phyloP scores from a whole-genome alignment of 768 basidiomycete genomes.

The Mycena metata region DNA sequence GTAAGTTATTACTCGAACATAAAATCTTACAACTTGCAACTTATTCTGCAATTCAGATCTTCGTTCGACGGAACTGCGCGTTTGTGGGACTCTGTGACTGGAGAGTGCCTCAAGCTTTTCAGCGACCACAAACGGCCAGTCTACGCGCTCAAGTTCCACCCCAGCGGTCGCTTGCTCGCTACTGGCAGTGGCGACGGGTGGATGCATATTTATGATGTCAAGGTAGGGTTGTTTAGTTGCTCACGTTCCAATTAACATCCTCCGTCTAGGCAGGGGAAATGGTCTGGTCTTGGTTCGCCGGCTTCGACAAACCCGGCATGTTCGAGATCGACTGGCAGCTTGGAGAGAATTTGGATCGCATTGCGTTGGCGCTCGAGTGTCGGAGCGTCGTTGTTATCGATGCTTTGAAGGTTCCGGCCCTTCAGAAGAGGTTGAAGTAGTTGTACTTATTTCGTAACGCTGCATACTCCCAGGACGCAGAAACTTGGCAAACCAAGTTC shows the following conservation, averaged over 20 bases:
- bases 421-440: slow-evolving; percentile 31
- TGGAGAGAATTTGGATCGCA: slow-evolving; percentile 64
- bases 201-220: slow-evolving; percentile 77
- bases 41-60: slow-evolving; percentile 57
- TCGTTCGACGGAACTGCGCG: slow-evolving; percentile 87
- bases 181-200: slow-evolving; percentile 87
- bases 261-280: slow-evolving; percentile 59
- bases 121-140: slow-evolving; percentile 78
- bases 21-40: slow-evolving; percentile 3
- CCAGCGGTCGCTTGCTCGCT: slow-evolving; percentile 77
- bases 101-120: slow-evolving; percentile 80
- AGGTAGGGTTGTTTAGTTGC: slow-evolving; percentile 55
- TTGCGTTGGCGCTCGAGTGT: slow-evolving; percentile 79
- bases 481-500: no score
- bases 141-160: slow-evolving; percentile 83
- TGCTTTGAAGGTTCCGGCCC: slow-evolving; percentile 60
- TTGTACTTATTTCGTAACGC: no score
- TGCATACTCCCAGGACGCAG: no score
- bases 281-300: slow-evolving; percentile 76
- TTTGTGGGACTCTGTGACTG: slow-evolving; percentile 86
- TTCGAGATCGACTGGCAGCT: slow-evolving; percentile 86
- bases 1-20: slow-evolving; percentile 57
- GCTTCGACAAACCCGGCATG: slow-evolving; percentile 70
- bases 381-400: slow-evolving; percentile 79
- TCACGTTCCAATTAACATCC: slow-evolving; percentile 6